Evolutionary conservation across 495 filamentous ascomycete species (phyloP), one percentile per base, ranked within the genome.

Genomic region (Lasiosphaeriaceae sp.): DNA sequence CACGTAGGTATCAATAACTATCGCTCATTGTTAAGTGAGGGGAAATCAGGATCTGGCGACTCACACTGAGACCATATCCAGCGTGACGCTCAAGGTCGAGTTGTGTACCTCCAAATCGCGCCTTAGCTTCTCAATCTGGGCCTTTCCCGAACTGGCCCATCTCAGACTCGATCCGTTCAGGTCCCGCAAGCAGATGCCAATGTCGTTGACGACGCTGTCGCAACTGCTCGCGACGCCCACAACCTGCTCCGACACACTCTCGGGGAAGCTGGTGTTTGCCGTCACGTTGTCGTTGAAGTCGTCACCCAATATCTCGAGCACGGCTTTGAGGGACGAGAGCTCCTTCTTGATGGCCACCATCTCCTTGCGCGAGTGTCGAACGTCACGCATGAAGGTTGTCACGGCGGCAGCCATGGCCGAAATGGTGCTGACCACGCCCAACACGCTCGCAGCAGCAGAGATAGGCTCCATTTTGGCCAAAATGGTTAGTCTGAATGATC

Each of bases 381-480:
- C 50, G 20, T 52, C 50, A 2, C 34, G 50, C 50, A 52, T 52
- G 34, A 52, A 52, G n/a, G 4, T 20, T 4, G 50, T 52, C 21
- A 17, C 50, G 5, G 35, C 12, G 6, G 31, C 4, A 20, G 50
- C 41, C 11, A 44, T 31, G 19, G 17, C 3, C 8, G 50, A 31
- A 31, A 52, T 52, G 1, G 50, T 11, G 39, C 31, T 24, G 50
- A 52, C 34, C 1, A 52, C 34, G 31, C 50, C 34, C 17, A 52
- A n/a, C 7, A 52, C 39, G 31, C 34, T 52, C 2, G 50, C 34
- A 16, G 34, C 50, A 2, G 35, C 50, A 1, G 50, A 52, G 11
- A 52, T 21, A 20, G 50, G 50, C 14, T 52, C 50, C 50, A 52
- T 52, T 31, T 31, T n/a, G n/a, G n/a, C n/a, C n/a, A n/a, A n/a